These are phyloP conservation scores for Sporothrix phasma DNA, from an alignment of 2,329 filamentous ascomycete species.

Conservation along the genomic window DNA sequence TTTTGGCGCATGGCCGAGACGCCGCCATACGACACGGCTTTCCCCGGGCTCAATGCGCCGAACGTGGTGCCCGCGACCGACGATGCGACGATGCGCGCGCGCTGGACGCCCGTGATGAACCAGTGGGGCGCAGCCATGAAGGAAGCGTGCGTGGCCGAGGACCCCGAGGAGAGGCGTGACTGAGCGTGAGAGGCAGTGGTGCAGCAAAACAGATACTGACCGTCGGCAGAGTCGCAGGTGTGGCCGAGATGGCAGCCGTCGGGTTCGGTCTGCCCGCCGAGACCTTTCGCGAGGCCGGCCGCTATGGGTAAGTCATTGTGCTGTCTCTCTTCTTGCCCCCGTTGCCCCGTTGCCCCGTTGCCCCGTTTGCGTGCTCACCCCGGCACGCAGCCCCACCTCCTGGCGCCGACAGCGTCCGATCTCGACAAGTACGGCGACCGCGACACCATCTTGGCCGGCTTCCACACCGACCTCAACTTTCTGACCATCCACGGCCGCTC, in stretches of 20 bases:
- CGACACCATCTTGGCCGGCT: slow-evolving; percentile 52
- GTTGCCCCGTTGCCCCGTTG: background rate
- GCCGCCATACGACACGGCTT: slow-evolving; percentile 44
- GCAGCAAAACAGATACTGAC: background rate
- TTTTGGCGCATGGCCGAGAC: slow-evolving; percentile 51
- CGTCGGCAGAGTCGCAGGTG: slow-evolving; percentile 34
- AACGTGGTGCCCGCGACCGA: slow-evolving; percentile 41
- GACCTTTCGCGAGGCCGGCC: slow-evolving; percentile 45
- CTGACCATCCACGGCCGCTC: slow-evolving; percentile 55
- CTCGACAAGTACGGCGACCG: slow-evolving; percentile 41
- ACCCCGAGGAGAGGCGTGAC: too few species aligned
- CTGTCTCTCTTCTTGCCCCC: background rate
- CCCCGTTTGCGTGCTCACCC: background rate
- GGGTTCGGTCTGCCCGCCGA: slow-evolving; percentile 43
- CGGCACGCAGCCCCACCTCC: slow-evolving; percentile 38
- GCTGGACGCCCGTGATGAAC: slow-evolving; percentile 46
- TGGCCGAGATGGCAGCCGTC: slow-evolving; percentile 49
- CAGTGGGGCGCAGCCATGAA: slow-evolving; percentile 52
- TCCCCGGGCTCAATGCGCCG: slow-evolving; percentile 44
- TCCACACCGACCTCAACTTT: slow-evolving; percentile 57
- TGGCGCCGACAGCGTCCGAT: slow-evolving; percentile 51
- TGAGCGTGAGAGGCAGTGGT: too few species aligned
- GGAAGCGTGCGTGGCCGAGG: slow-evolving; percentile 37
- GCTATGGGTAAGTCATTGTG: slow-evolving; percentile 38
- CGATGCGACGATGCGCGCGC: slow-evolving; percentile 36